Evolutionary conservation across 495 filamentous ascomycete species (phyloP), one percentile per base, ranked within the genome.

Genomic region (Neohortaea acidophila): DNA sequence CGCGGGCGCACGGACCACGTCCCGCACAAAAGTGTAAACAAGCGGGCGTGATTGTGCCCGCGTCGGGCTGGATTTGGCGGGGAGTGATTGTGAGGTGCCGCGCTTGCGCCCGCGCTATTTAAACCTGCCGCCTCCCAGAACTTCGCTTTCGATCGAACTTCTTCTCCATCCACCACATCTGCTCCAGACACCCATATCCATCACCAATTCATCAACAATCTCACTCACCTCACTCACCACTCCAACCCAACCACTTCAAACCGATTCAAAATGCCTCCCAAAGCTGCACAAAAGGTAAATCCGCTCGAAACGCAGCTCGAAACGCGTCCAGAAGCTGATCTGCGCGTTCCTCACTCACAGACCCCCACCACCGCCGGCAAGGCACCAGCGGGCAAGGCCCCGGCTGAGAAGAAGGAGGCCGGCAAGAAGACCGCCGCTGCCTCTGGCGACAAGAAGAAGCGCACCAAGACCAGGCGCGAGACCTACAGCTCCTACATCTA

Each of bases 401-500:
- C 81, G 28, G 79, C 82, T 57, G 86, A 94, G 77, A 94, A 96
- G 80, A 94, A 96, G 79, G 87, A 94, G 62, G 91, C 86, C 47
- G 86, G 87, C 69, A 97, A 97, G 83, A 97, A 94, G 79, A 94
- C 89, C 28, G 64, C 74, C 52, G 84, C 89, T 25, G 74, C 84
- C 26, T 69, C 83, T 57, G 89, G 87, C 44, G 89, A 96, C 44
- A 96, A 97, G 84, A 97, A 96, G 82, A 97, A 97, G 85, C 84
- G 91, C 54, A 92, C 84, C 73, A 97, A 97, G 87, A 80, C 89
- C 52, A 79, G 89, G 66, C 94, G 94, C 81, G 89, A 97, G 76
- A 97, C 89, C 38, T 97, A 97, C 70, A 92, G 83, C 51, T 89
- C 81, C 29, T 97, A 97, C 78, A 97, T 97, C 72, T 97, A 97